A percentile compares a stretch with the other conserved stretches of the same genome.
These are phyloP conservation scores for Aristolochia contorta DNA, from an alignment of 164 flowering plant genomes.

Conservation along the genomic window DNA sequence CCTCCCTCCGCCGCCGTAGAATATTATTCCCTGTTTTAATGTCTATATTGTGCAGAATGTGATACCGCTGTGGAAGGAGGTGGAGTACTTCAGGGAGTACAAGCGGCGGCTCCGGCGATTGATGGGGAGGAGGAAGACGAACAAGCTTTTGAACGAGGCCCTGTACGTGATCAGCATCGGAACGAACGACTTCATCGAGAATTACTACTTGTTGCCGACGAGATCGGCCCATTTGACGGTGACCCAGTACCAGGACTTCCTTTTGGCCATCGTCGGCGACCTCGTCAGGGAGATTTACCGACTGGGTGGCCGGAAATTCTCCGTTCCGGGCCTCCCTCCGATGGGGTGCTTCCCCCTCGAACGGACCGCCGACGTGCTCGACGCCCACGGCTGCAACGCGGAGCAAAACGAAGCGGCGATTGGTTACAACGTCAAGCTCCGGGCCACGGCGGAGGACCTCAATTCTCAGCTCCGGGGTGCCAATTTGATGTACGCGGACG, in stretches of 20 bases:
- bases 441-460: conserved; percentile 5
- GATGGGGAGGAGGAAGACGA: conserved; percentile 35
- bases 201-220: conserved; percentile 16
- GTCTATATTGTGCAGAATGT: conserved; percentile 69
- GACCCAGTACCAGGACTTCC: conserved; percentile 19
- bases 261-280: conserved; percentile 14
- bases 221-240: conserved; percentile 10
- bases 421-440: conserved; percentile 15
- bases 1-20: too few species aligned
- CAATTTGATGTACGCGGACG: conserved; percentile 4
- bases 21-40: too few species aligned
- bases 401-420: conserved; percentile 14
- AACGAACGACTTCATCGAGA: conserved; percentile 60
- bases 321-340: conserved; percentile 45
- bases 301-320: conserved; percentile 37
- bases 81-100: conserved; percentile 59
- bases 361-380: conserved; percentile 7
- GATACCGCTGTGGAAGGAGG: conserved; percentile 56
- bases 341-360: conserved; percentile 66
- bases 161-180: conserved; percentile 55
- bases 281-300: conserved; percentile 10
- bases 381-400: conserved; percentile 7
- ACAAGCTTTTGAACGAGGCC: conserved; percentile 25
- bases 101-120: conserved; percentile 25
- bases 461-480: conserved; percentile 5